phyloP scores from a whole-genome alignment of 306 rosid genomes.

The Vigna radiata region DNA sequence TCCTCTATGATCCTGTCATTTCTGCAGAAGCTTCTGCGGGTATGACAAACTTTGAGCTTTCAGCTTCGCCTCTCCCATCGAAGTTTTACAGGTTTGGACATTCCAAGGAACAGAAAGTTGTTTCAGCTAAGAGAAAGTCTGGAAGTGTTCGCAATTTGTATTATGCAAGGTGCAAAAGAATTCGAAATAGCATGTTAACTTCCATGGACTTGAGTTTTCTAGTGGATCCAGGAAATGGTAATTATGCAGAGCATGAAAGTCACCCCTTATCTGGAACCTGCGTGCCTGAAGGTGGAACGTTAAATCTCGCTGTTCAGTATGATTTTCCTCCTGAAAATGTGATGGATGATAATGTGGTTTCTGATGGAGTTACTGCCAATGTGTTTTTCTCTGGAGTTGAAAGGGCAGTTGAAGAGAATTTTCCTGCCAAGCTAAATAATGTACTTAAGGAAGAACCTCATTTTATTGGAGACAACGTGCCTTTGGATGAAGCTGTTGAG shows the following conservation, averaged over 20 bases:
- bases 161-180: conserved; percentile 75
- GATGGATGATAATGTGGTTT: conserved; percentile 51
- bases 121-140: conserved; percentile 68
- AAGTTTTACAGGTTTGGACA: conserved; percentile 57
- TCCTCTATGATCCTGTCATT: conserved; percentile 74
- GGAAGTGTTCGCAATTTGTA: conserved; percentile 71
- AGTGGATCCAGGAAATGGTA: conserved; percentile 56
- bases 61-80: conserved; percentile 55
- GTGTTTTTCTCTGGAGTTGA: conserved; percentile 56
- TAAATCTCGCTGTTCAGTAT: conserved; percentile 46
- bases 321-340: conserved; percentile 58
- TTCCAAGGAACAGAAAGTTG: conserved; percentile 58
- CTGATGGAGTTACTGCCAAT: conserved; percentile 42
- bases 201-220: conserved; percentile 70
- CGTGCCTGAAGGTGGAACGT: conserved; percentile 55
- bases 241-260: conserved; percentile 50
- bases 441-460: conserved; percentile 57
- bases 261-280: conserved; percentile 58
- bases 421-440: conserved; percentile 47
- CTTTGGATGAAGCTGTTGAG: conserved; percentile 53
- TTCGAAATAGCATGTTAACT: conserved; percentile 56
- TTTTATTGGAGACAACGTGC: conserved; percentile 50
- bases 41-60: conserved; percentile 63
- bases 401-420: conserved; percentile 55
- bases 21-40: conserved; percentile 66